Conservation (phyloP, 2,329 filamentous ascomycete species). For the Penicillium sp. region DNA sequence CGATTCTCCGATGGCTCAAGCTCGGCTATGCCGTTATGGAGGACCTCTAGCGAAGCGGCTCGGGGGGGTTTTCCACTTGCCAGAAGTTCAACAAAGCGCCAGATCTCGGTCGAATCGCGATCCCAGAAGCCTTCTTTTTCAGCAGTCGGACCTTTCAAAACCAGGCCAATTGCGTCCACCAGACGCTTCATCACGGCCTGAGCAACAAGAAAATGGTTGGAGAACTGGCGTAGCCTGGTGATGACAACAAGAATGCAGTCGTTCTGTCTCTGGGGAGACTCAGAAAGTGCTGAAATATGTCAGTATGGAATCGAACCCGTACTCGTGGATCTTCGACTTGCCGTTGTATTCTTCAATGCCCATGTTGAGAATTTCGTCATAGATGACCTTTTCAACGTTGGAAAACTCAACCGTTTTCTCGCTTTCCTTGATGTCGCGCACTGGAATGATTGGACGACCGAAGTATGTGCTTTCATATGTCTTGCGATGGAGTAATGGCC, state of each 20-base stretch:
- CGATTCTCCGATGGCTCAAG: background rate
- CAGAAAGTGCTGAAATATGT: slow-evolving; percentile 25
- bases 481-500: slow-evolving; percentile 53
- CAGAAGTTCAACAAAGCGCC: background rate
- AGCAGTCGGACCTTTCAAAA: background rate
- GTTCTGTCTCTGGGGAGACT: slow-evolving; percentile 28
- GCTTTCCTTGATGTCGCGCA: slow-evolving; percentile 50
- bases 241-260: slow-evolving; percentile 48
- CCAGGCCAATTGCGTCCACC: background rate
- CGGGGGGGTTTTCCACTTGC: too few relatives aligned
- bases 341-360: slow-evolving; percentile 35
- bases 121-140: background rate
- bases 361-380: slow-evolving; percentile 50
- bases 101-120: background rate
- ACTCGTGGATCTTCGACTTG: slow-evolving; percentile 6
- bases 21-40: background rate
- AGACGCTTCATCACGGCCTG: slow-evolving; percentile 46
- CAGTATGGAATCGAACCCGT: slow-evolving; percentile 21
- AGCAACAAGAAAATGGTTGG: slow-evolving; percentile 49
- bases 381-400: slow-evolving; percentile 52
- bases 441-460: slow-evolving; percentile 52
- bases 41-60: background rate
- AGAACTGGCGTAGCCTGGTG: slow-evolving; percentile 52
- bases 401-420: slow-evolving; percentile 51
- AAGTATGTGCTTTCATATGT: slow-evolving; percentile 57